These are phyloP conservation scores for Glebionis coronaria DNA, from an alignment of 129 eudicot genomes.

Conservation along the genomic window DNA sequence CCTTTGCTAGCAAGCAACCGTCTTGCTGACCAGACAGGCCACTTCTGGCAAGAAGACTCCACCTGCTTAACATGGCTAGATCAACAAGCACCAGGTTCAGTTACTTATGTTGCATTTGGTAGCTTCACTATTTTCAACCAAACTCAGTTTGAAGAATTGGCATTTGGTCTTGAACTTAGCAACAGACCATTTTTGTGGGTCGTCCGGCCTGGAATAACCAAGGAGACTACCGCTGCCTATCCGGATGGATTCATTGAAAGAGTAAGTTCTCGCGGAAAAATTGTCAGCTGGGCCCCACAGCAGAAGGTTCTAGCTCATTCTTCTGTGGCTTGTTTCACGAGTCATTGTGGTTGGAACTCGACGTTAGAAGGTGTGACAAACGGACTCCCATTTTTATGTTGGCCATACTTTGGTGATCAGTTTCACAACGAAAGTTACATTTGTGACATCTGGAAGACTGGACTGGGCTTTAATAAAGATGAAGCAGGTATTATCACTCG, in stretches of 20 bases:
- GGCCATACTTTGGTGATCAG: slow-evolving; percentile 82
- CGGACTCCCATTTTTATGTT: slow-evolving; percentile 70
- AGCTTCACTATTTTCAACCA: no score
- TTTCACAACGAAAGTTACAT: slow-evolving; percentile 49
- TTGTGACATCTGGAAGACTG: slow-evolving; percentile 57
- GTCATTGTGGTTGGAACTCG: no score
- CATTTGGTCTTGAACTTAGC: slow-evolving; percentile 57
- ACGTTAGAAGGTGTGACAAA: no score
- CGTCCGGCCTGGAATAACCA: slow-evolving; percentile 40
- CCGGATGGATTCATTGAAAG: slow-evolving; percentile 45
- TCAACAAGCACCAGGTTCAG: slow-evolving; percentile 36
- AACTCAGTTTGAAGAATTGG: no score
- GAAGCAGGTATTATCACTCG: no score
- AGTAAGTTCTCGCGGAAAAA: slow-evolving; percentile 32
- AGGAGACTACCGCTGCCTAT: slow-evolving; percentile 13
- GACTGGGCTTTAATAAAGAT: slow-evolving; percentile 46
- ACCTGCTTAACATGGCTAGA: slow-evolving; percentile 63
- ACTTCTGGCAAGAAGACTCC: slow-evolving; percentile 55
- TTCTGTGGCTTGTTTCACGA: no score
- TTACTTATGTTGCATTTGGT: slow-evolving; percentile 59
- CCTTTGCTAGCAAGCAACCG: no score
- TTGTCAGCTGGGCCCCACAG: slow-evolving; percentile 74
- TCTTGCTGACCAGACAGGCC: no score
- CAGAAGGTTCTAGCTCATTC: slow-evolving; percentile 51
- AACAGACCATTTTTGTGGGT: slow-evolving; percentile 60